phyloP scores from a whole-genome alignment of 768 basidiomycete genomes.

The Termitomyces titanicus region DNA sequence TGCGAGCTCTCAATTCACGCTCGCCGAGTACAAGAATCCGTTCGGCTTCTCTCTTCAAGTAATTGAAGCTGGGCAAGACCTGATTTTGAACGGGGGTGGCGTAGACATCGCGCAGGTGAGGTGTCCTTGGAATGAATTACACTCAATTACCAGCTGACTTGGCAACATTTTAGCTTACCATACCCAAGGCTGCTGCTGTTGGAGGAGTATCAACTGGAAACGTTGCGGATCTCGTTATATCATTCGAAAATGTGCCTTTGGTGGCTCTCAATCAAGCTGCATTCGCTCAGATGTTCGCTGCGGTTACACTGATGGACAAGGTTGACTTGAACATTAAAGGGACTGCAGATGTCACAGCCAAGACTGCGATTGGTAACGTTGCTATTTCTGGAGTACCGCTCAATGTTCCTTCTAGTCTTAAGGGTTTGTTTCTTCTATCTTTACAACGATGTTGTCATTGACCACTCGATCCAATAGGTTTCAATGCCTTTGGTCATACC shows the following conservation, averaged over 20 bases:
- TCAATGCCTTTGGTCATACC: constrained; percentile 53
- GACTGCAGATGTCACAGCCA: constrained; percentile 52
- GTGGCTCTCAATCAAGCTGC: constrained; percentile 50
- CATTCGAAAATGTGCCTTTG: constrained; percentile 54
- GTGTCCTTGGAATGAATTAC: neutral
- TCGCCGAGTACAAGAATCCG: constrained; percentile 66
- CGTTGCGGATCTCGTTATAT: constrained; percentile 52
- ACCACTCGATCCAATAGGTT: constrained; percentile 33
- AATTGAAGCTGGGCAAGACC: constrained; percentile 48
- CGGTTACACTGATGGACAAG: constrained; percentile 45
- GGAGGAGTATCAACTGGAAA: constrained; percentile 73
- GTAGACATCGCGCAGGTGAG: constrained; percentile 51
- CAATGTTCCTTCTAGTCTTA: constrained; percentile 51
- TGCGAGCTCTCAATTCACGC: constrained; percentile 51
- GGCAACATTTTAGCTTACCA: constrained; percentile 34
- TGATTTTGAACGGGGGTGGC: constrained; percentile 47
- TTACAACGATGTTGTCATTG: neutral
- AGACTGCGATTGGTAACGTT: constrained; percentile 62
- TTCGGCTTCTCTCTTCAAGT: constrained; percentile 76
- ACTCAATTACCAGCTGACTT: neutral
- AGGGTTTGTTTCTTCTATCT: constrained; percentile 32
- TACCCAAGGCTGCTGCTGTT: constrained; percentile 44
- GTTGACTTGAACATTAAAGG: constrained; percentile 52
- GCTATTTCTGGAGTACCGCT: constrained; percentile 64
- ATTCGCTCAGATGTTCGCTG: constrained; percentile 56